Evolutionary conservation across 805 yeast genomes (phyloP).

Genomic region (Starmerella davenportii): DNA sequence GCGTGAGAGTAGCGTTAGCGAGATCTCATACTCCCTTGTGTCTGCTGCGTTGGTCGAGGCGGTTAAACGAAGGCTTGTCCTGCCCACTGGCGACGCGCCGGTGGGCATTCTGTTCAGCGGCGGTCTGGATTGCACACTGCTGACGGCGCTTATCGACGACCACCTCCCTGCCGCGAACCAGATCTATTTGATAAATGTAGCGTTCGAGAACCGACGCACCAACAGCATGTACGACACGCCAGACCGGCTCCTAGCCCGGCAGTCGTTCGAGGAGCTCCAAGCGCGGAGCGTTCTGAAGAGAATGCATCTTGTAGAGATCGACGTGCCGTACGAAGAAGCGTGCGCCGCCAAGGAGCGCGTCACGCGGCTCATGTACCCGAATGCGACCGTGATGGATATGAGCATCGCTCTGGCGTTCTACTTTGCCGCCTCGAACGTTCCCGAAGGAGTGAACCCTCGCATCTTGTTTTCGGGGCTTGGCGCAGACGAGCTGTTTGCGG

Average conservation of each 20-base stretch:
- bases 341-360: conserved; percentile 34
- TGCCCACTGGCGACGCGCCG: conserved; percentile 12
- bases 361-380: conserved; percentile 56
- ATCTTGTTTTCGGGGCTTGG: conserved; percentile 86
- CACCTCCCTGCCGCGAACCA: conserved; percentile 14
- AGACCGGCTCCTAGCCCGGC: conserved; percentile 58
- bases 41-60: conserved; percentile 6
- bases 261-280: conserved; percentile 39
- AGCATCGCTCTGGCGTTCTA: conserved; percentile 91
- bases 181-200: conserved; percentile 77
- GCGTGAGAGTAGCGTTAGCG: too few species aligned
- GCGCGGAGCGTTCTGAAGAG: conserved; percentile 21
- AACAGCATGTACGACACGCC: conserved; percentile 47
- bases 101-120: conserved; percentile 73
- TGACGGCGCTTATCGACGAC: conserved; percentile 32
- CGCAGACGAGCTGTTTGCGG: conserved; percentile 94
- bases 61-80: conserved; percentile 8
- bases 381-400: conserved; percentile 82
- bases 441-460: conserved; percentile 27
- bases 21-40: too few species aligned
- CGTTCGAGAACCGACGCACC: conserved; percentile 78
- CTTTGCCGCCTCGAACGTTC: conserved; percentile 63
- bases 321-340: conserved; percentile 58
- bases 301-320: conserved; percentile 41
- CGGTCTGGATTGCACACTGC: conserved; percentile 78